Evolutionary conservation across 2,329 filamentous ascomycete species (phyloP), one percentile per base, ranked within the genome.

Genomic region (Aspergillus amoenus): DNA sequence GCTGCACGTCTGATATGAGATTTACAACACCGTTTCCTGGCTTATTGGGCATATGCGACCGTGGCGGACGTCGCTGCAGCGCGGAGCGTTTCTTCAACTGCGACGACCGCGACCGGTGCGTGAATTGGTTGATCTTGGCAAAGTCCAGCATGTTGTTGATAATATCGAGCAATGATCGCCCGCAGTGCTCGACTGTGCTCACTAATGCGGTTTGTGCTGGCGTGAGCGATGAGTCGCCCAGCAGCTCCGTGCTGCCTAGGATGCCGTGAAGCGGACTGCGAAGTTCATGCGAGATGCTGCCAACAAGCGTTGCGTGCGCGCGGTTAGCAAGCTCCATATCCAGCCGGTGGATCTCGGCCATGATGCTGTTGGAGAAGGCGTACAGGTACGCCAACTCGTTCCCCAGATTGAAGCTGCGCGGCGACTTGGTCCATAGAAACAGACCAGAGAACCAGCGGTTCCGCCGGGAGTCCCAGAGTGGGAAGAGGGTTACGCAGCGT

Each of bases 91-190:
- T 57, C 3, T 48, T 57, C 3, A 39, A 40, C 17, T 22, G 24
- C 7, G 45, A 45, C 5, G 46, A 51, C 5, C 44, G 30, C 1
- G 56, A 54, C 18, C 50, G 50, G 21, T 24, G 45, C 1, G 50
- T 17, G 18, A 58, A 45, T 2, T 67, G 60, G 45, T 69, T 67
- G 39, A 72, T 70, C n/a, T 63, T 64, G 0, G 69, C 60, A 13
- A 68, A 66, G 11, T 74, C 73, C 0, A 75, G 67, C 18, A 76
- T 56, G 45, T 74, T 67, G 40, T 76, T 73, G 43, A 79, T 71
- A 0, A 74, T 77, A 46, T 78, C 76, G 1, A 79, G 62, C 0
- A 79, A 62, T 0, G 76, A 78, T 2, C 71, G 68, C 1, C 73
- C 76, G 57, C 76, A 79, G 8, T 66, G 72, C 32, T 72, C 68